Evolutionary conservation across 495 filamentous ascomycete genomes (phyloP).

Genomic region (Jackrogersella multiformis): DNA sequence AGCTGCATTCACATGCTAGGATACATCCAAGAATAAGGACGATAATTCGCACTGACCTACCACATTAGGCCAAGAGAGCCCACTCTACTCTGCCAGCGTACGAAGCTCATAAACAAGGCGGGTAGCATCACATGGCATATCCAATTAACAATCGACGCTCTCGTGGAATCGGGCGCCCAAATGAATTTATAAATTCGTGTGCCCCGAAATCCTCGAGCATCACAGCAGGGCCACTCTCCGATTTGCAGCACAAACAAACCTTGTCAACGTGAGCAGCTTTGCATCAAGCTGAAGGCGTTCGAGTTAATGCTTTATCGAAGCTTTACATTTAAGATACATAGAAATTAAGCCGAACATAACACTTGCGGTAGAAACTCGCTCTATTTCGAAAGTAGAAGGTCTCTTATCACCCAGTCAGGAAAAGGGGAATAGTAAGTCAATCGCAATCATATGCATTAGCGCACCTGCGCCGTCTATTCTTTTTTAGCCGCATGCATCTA

Average conservation of each 20-base stretch:
- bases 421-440: neutral
- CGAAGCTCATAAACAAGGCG: neutral
- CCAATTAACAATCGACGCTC: no score
- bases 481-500: slow-evolving; percentile 19
- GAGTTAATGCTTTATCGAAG: neutral
- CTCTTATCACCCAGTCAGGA: neutral
- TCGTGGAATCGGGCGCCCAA: no score
- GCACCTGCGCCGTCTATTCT: slow-evolving; percentile 15
- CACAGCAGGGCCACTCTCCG: no score
- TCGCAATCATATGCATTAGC: neutral
- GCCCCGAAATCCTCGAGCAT: no score
- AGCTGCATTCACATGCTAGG: neutral
- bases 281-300: neutral
- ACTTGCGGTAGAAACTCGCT: neutral
- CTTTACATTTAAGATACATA: neutral
- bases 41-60: neutral
- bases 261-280: neutral
- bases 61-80: neutral
- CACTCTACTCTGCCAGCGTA: no score
- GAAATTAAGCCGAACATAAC: no score
- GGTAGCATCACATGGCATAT: neutral
- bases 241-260: neutral
- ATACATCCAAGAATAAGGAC: neutral
- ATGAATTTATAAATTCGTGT: no score
- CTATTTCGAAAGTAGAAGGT: neutral